These are phyloP conservation scores for Diaporthe sp. DNA, from an alignment of 2,329 filamentous ascomycete species.

Conservation along the genomic window DNA sequence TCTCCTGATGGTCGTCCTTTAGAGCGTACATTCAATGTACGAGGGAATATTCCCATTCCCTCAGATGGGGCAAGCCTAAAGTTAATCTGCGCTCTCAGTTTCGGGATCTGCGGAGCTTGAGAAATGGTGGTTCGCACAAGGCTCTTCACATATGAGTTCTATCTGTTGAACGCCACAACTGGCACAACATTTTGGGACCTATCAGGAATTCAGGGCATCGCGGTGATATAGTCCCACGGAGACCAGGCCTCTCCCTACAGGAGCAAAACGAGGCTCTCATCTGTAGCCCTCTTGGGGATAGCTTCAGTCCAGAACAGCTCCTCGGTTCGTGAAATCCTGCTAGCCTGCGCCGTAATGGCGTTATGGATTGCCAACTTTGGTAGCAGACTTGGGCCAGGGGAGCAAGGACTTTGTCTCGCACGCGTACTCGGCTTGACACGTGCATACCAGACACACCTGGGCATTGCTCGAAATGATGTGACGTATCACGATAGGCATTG, in stretches of 20 bases:
- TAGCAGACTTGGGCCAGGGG: neutral
- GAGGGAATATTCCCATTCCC: neutral
- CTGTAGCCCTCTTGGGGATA: neutral
- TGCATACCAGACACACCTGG: neutral
- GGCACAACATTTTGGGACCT: neutral
- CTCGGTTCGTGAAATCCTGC: too few relatives aligned
- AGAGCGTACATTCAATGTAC: neutral
- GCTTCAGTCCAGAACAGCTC: neutral
- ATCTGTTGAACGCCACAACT: neutral
- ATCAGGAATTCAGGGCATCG: neutral
- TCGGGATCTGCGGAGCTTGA: neutral
- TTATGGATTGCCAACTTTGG: neutral
- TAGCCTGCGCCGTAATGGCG: neutral
- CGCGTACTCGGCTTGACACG: neutral
- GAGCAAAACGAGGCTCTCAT: too few relatives aligned
- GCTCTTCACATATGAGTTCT: too few relatives aligned
- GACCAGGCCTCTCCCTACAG: too few relatives aligned
- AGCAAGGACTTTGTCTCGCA: neutral
- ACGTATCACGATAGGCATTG: neutral
- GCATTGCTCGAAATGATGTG: neutral
- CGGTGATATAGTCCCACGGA: too few relatives aligned
- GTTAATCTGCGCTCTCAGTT: neutral
- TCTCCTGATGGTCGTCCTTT: neutral
- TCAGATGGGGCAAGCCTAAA: neutral
- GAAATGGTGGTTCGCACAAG: neutral